Evolutionary conservation across 2,329 filamentous ascomycete species (phyloP).

Genomic region (Pestalotiopsis sp.): DNA sequence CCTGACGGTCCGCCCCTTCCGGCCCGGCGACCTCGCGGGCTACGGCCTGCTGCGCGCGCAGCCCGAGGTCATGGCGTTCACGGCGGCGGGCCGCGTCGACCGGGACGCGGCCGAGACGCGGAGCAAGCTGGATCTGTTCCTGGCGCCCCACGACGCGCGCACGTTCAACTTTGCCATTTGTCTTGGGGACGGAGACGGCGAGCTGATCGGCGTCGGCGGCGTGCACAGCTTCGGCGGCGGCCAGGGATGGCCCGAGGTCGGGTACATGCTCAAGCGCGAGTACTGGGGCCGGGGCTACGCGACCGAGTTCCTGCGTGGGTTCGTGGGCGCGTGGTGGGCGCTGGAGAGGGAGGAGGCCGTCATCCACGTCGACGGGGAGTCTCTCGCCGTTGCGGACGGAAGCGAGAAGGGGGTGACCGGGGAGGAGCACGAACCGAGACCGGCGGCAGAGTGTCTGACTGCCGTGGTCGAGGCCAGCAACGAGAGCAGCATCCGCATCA

Average conservation of each 20-base stretch:
- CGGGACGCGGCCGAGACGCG: constrained; percentile 44
- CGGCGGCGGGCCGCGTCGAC: constrained; percentile 44
- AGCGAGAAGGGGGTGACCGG: background rate
- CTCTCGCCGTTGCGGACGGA: constrained; percentile 24
- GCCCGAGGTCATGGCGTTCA: constrained; percentile 65
- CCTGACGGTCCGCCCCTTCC: constrained; percentile 55
- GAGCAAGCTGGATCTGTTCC: constrained; percentile 37
- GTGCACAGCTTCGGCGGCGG: constrained; percentile 33
- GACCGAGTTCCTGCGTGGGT: constrained; percentile 55
- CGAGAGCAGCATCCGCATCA: constrained; percentile 53
- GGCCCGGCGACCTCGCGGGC: constrained; percentile 49
- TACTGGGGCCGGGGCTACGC: constrained; percentile 59
- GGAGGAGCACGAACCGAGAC: constrained; percentile 21
- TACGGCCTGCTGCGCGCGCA: constrained; percentile 56
- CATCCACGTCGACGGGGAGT: constrained; percentile 42
- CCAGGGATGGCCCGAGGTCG: constrained; percentile 58
- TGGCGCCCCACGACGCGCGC: constrained; percentile 50
- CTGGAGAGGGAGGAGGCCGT: constrained; percentile 48
- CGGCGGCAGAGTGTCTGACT: constrained; percentile 41
- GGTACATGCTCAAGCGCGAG: constrained; percentile 57
- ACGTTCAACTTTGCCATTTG: constrained; percentile 61
- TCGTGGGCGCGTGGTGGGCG: constrained; percentile 47
- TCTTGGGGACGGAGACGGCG: constrained; percentile 40
- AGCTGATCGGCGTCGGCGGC: constrained; percentile 54
- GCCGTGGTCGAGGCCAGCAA: constrained; percentile 54